Evolutionary conservation across 2,329 filamentous ascomycete genomes (phyloP), one percentile per base, ranked within the genome.

Genomic region (Ascocoryne sarcoides): DNA sequence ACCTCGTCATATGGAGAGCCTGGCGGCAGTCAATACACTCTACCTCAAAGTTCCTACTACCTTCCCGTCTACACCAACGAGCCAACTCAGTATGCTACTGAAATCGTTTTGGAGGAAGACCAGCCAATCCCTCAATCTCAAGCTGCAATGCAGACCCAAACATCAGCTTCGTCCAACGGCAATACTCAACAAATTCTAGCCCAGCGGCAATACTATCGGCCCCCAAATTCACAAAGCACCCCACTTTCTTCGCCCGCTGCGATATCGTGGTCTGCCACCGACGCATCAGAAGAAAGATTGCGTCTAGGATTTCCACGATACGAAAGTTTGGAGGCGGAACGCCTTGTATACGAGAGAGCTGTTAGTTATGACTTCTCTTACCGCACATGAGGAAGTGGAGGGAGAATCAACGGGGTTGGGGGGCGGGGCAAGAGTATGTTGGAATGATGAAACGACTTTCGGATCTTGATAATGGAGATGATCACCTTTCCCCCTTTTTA

Each of bases 251-350:
- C 9, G 12, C 4, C 32, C 18, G 32, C 32, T n/a, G 20, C 32
- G 19, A 4, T 4, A n/a, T 18, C 36, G 9, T 47, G 36, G 38
- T 36, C 23, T 14, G n/a, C 12, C 10, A 36, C 37, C 10, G 32
- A 39, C 4, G 33, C 36, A 2, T 32, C 44, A n/a, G 38, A 47
- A 17, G 44, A 47, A 30, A 33, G 41, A 8, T 12, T 47, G 5
- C 32, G 38, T 7, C 10, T 47, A 9, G 44, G 44, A 5, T 37
- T 47, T 3, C 39, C 36, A 28, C 33, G 44, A 37, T 40, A 36
- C 21, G 38, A 29, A 12, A 44, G 4, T 19, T 32, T 19, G 7
- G 32, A 46, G 35, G 14, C 39, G 17, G 29, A 31, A 20, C 21
- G 20, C n/a, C 28, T 26, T 18, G 42, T 34, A 33, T 37, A 40